Evolutionary conservation across 164 flowering plant genomes (phyloP), one percentile per base, ranked within the genome.

Genomic region (Magnolia changhungtana): DNA sequence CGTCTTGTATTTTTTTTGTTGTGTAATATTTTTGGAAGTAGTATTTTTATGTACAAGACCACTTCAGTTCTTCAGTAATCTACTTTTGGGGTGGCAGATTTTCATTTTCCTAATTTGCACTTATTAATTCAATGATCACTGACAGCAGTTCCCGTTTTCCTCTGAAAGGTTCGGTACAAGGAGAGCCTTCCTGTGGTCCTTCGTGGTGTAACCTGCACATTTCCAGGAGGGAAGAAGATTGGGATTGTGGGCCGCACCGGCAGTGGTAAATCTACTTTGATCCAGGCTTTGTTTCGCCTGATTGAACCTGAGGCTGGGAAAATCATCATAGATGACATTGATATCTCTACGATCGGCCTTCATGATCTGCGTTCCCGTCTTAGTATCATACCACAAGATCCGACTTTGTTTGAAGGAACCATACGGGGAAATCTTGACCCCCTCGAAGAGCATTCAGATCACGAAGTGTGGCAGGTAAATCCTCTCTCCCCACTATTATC

Each of bases 241-340:
- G 99, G 99, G 52, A 89, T 96, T 74, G 99, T 94, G 74, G 99
- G 99, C 7, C 93, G 99, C 69, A 96, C 99, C 24, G 99, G 99
- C 70, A 94, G 98, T 81, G 99, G 99, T 23, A 96, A 96, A 88
- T 94, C 98, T 66, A 96, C 98, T 31, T 78, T 96, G 80, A 92
- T 96, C 61, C 98, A 96, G 81, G 97, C 98, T 49, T 75, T 96
- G 14, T 96, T 94, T 76, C 90, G 99, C 73, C 78, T 94, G 82
- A 87, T 96, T 76, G 98, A 96, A 83, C 98, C 98, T 50, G 85
- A 78, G 23, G 83, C 82, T 50, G 99, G 99, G 73, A 90, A 83
- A 79, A 94, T 96, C 70, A 84, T 90, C 45, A 89, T 96, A 69
- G 99, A 96, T 83, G 83, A 86, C 81, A 89, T 94, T 75, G 98